Evolutionary conservation across 352 stramenopile genomes (phyloP).

Genomic region (Phytophthora citricola): DNA sequence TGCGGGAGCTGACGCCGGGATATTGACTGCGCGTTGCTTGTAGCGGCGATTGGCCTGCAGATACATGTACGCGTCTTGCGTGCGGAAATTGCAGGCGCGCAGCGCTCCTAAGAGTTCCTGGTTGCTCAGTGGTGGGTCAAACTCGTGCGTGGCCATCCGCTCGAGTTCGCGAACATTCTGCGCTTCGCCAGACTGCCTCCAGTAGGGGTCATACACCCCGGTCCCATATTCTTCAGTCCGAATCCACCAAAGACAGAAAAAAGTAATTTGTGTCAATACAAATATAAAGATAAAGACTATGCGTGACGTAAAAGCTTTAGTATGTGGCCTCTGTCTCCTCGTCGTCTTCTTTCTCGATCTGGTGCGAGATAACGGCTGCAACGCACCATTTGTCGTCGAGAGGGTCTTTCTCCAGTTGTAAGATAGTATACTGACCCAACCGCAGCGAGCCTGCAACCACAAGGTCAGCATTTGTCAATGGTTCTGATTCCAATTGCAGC

Average conservation of each 20-base stretch:
- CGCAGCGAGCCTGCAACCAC: slow-evolving; percentile 59
- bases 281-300: background rate
- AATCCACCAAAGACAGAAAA: background rate
- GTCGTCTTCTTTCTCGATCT: slow-evolving; percentile 41
- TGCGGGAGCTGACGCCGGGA: slow-evolving; percentile 17
- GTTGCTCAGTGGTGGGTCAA: slow-evolving; percentile 49
- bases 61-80: slow-evolving; percentile 55
- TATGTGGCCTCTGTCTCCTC: slow-evolving; percentile 14
- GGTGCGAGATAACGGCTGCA: slow-evolving; percentile 49
- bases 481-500: slow-evolving; percentile 4
- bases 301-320: slow-evolving; percentile 1
- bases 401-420: slow-evolving; percentile 64
- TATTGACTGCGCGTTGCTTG: background rate
- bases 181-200: slow-evolving; percentile 18
- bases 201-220: slow-evolving; percentile 15
- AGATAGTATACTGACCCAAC: slow-evolving; percentile 75
- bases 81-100: slow-evolving; percentile 48
- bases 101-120: slow-evolving; percentile 61
- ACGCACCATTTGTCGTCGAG: slow-evolving; percentile 62
- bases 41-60: slow-evolving; percentile 49
- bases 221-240: slow-evolving; percentile 20
- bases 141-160: slow-evolving; percentile 69
- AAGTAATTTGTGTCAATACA: background rate
- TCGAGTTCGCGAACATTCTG: slow-evolving; percentile 58
- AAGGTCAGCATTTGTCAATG: slow-evolving; percentile 6